A percentile compares a stretch with the other conserved stretches of the same genome.
Conservation (phyloP, 345 rosid genomes). For the Murraya paniculata region DNA sequence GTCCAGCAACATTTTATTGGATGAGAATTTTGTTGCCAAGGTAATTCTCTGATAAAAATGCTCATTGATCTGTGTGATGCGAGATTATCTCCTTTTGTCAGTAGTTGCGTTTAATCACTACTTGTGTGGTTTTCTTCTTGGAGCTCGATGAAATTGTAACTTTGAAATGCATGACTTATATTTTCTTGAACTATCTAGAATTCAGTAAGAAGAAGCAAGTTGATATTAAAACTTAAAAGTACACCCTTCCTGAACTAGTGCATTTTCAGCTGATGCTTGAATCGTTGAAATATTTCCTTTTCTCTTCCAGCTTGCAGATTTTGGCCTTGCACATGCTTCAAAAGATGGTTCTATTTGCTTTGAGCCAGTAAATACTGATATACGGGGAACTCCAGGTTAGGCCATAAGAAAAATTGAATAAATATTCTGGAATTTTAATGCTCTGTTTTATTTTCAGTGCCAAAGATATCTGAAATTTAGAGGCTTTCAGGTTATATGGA, state of each 20-base stretch:
- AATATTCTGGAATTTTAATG: background rate
- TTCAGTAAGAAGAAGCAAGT: background rate
- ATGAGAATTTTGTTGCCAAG: conserved; percentile 89
- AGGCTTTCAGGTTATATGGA: conserved; percentile 81
- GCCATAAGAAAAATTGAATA: conserved; percentile 1
- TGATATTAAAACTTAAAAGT: background rate
- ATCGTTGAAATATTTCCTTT: conserved; percentile 4
- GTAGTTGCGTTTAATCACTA: background rate
- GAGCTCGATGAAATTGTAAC: background rate
- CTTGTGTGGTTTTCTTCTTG: background rate
- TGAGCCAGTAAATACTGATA: conserved; percentile 81
- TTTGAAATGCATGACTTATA: background rate
- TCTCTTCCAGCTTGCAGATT: conserved; percentile 83
- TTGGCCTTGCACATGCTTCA: conserved; percentile 91
- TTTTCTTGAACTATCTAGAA: background rate
- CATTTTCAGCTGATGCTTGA: background rate
- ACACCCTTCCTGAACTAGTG: background rate
- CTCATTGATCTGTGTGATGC: background rate
- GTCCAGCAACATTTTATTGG: conserved; percentile 93
- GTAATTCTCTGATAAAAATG: conserved; percentile 25
- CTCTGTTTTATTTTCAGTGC: background rate
- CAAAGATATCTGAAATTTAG: conserved; percentile 14
- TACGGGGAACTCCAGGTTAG: conserved; percentile 98
- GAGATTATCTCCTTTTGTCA: background rate
- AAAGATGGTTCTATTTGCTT: conserved; percentile 86